Evolutionary conservation across 1,139 yeast species (phyloP).

Genomic region (Taphrina populina): DNA sequence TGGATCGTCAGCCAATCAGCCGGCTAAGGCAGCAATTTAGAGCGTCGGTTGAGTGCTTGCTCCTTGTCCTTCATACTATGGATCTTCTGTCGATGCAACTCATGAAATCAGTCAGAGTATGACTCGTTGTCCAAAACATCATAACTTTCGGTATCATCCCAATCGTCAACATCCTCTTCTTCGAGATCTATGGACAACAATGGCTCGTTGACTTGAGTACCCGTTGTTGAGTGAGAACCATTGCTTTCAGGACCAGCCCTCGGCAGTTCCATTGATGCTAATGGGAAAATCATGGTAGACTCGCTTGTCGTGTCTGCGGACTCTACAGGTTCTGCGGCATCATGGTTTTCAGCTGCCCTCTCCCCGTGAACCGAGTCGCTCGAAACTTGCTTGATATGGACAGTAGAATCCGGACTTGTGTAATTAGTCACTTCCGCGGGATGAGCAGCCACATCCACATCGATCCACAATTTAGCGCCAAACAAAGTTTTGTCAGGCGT

Average conservation of each 20-base stretch:
- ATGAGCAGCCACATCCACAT: slow-evolving; percentile 29
- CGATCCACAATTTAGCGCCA: slow-evolving; percentile 38
- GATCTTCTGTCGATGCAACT: no score
- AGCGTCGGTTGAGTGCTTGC: no score
- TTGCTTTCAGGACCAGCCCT: not conserved
- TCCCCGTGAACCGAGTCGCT: not conserved
- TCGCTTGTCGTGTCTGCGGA: not conserved
- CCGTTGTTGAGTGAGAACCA: slow-evolving; percentile 2
- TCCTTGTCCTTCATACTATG: no score
- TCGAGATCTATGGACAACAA: no score
- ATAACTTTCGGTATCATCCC: slow-evolving; percentile 6
- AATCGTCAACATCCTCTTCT: slow-evolving; percentile 6
- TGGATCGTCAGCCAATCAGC: no score
- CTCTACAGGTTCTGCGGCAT: not conserved
- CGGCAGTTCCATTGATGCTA: slow-evolving; percentile 26
- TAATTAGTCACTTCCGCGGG: not conserved
- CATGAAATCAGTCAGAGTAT: not conserved
- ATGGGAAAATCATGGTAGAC: slow-evolving; percentile 27
- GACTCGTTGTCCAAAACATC: slow-evolving; percentile 17
- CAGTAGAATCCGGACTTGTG: not conserved
- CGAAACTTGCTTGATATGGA: not conserved
- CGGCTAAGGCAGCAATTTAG: no score
- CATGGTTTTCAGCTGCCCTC: not conserved
- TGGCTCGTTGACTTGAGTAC: slow-evolving; percentile 10
- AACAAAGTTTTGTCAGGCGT: slow-evolving; percentile 36